phyloP scores from a whole-genome alignment of 2,329 filamentous ascomycete species.

The Aureobasidium sp. region DNA sequence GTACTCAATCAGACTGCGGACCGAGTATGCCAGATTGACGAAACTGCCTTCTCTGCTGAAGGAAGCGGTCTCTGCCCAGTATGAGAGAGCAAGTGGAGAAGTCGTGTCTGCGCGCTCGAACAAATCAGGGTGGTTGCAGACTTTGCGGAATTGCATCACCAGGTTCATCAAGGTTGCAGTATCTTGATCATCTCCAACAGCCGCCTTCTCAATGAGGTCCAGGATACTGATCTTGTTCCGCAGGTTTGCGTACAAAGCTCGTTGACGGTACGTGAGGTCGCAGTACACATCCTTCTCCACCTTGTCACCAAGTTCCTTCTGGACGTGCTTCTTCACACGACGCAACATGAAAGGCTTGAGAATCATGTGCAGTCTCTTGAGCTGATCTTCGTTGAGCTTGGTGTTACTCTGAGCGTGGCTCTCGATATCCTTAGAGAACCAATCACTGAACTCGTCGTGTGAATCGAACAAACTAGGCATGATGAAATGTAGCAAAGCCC shows the following conservation, averaged over 20 bases:
- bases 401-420: constrained; percentile 98
- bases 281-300: constrained; percentile 96
- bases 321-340: constrained; percentile 98
- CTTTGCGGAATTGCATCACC: constrained; percentile 99
- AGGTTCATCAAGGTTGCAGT: constrained; percentile 97
- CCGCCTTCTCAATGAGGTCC: constrained; percentile 96
- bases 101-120: constrained; percentile 91
- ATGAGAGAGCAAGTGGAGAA: constrained; percentile 74
- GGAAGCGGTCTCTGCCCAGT: constrained; percentile 90
- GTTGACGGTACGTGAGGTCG: constrained; percentile 90
- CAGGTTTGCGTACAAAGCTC: constrained; percentile 84
- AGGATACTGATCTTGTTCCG: constrained; percentile 98
- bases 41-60: constrained; percentile 83
- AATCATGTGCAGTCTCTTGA: constrained; percentile 96
- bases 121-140: constrained; percentile 95
- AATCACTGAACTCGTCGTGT: constrained; percentile 86
- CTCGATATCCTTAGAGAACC: constrained; percentile 95
- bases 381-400: constrained; percentile 97
- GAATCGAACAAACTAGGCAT: constrained; percentile 99
- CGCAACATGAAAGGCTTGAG: constrained; percentile 99
- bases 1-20: constrained; percentile 78
- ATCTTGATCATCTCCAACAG: constrained; percentile 87
- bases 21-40: constrained; percentile 77
- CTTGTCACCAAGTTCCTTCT: constrained; percentile 98
- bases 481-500: constrained; percentile 97